Evolutionary conservation across 1,139 yeast genomes (phyloP), one percentile per base, ranked within the genome.

Genomic region (Spathaspora sp.): DNA sequence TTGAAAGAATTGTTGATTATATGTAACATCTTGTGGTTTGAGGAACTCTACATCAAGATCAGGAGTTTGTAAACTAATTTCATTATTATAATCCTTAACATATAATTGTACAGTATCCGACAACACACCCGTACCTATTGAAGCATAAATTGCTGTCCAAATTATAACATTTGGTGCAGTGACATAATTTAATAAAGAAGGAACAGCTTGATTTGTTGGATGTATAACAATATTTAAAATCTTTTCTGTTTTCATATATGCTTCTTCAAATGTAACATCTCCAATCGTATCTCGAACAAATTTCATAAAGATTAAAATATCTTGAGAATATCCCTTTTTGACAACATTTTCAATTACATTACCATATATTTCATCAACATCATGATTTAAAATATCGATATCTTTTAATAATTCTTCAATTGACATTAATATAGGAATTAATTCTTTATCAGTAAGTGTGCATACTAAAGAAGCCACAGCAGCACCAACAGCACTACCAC

Each of bases 401-500:
- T 71, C 74, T 54, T 69, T 80, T 79, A 78, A 79, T 47, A 70
- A 81, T 61, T 70, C 77, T 55, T 72, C 76, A 56, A 74, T 74
- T 56, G 71, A 61, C 2, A 67, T 59, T 54, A 78, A 76, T 43
- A 71, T 75, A 31, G 73, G 81, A n/a, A 70, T 68, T 39, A 81
- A 70, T 52, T 85, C 86, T 23, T 75, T 70, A 52, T 83, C 81
- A 2, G 74, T 68, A 47, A 86, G 69, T 7, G 89, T 80, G 57
- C 97, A 89, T 1, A 87, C 89, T 41, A 89, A 68, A 0, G 96
- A 83, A 0, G 96, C 98, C 20, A 90, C 93, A 1, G 93, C 86
- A 0, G 98, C 95, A 1, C 98, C 98, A 47, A 89, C 89, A 0
- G 97, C 95, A 50, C 93, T 86, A 0, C 98, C 98, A n/a, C 95